Evolutionary conservation across 176 grass and related monocot genomes (phyloP), one percentile per base, ranked within the genome.

Genomic region (Avena sativa): DNA sequence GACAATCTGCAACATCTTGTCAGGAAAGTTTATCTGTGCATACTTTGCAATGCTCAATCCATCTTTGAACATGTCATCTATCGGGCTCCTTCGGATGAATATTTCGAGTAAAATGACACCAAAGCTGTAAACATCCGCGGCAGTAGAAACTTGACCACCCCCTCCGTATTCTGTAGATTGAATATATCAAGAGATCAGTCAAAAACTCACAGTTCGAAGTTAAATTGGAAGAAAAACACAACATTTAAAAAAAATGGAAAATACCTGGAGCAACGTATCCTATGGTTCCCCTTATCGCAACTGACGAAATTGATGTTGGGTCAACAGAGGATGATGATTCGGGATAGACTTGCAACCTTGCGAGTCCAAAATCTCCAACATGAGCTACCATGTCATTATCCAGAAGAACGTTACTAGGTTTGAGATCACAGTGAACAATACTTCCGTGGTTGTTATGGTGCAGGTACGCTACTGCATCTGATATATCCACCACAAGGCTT

Each of bases 231-330:
- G 4, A 2, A 50, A 66, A 68, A 12, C 19, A 21, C 2, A 79
- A 20, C 2, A 5, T 17, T 9, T 8, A 23, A 32, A 21, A 32
- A 21, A 73, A 67, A 7, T 10, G 0, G 6, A 3, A 3, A 26
- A 25, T 87, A 88, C 86, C 86, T 83, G 80, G 86, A 48, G 86
- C 73, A 61, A 71, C 74, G 79, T 88, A 85, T 89, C 88, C 82
- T 19, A 81, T 75, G 32, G 88, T 89, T 58, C 82, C 82, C 0
- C 43, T 85, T 9, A 89, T n/a, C 7, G 55, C 66, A 53, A 34
- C 0, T 0, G 68, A 85, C 28, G 86, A 66, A 3, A 13, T 47
- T 0, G 46, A 85, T 53, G 14, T 19, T 1, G 76, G 75, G 2
- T 13, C 12, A 1, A 1, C 19, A 26, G 5, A 57, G 10, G 60